Evolutionary conservation across 2,329 filamentous ascomycete species (phyloP), one percentile per base, ranked within the genome.

Genomic region (Graphilbum fragrans): DNA sequence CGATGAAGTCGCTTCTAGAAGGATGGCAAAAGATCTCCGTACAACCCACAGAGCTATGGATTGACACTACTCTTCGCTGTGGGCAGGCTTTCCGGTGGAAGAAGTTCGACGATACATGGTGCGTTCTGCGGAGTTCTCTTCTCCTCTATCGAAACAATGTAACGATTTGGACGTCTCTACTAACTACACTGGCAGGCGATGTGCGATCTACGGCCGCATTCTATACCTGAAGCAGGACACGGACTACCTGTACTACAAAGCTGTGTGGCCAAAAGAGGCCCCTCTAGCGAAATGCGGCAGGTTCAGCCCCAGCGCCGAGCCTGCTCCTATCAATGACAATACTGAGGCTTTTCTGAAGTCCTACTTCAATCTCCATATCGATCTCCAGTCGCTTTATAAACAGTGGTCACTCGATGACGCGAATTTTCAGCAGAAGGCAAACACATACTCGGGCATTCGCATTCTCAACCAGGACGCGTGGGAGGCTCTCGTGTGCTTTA

Each of bases 51-150:
- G 92, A 98, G 57, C 74, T 98, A 4, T 95, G 86, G 58, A 87
- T 98, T 50, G 86, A 94, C 53, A 98, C 90, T 0, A 94, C 87
- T 0, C 67, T 98, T 27, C 80, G 90, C 47, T 98, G 92, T 58
- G 92, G 92, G 4, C 92, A 98, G 59, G 94, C 90, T 1, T 98
- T 98, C 53, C 80, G 90, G 66, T 98, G 92, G 92, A 82, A 81
- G 47, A 87, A 88, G 56, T 76, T 86, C 38, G 73, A 78, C 35
- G 78, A 88, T 57, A 82, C 90, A 67, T 98, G 92, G 92, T 84
- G 53, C 49, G 58, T 54, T 4, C 17, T 8, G 25, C 8, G 8
- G 25, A 8, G 8, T 29, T 29, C 14, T 29, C 14, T 29, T 29
- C 25, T 14, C 25, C 25, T 14, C 14, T 29, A 14, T 29, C 25